Conservation (phyloP, 176 grass and related monocot genomes). For the Zoysia japonica region DNA sequence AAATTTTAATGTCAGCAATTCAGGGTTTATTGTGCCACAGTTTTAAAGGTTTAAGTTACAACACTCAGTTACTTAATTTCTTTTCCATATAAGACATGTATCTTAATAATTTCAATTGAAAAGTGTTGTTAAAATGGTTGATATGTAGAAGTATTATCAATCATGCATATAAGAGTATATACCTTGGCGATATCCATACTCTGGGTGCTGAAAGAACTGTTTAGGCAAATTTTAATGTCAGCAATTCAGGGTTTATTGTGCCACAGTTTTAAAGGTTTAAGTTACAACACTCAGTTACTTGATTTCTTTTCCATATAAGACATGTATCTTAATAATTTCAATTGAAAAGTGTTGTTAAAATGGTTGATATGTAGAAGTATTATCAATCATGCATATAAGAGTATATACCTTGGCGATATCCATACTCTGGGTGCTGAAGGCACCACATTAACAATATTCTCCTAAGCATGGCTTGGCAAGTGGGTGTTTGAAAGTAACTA, state of each 20-base stretch:
- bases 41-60: background rate
- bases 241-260: background rate
- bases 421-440: constrained; percentile 81
- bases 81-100: constrained; percentile 19
- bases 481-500: constrained; percentile 81
- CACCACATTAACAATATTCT: constrained; percentile 92
- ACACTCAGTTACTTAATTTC: background rate
- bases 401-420: constrained; percentile 83
- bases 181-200: no score
- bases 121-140: no score
- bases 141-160: no score
- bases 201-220: background rate
- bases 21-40: background rate
- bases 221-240: constrained; percentile 22
- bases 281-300: background rate
- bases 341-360: background rate
- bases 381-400: background rate
- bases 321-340: constrained; percentile 5
- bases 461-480: constrained; percentile 79
- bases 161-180: no score
- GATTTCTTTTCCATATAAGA: constrained; percentile 11
- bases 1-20: constrained; percentile 17
- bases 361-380: background rate
- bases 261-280: constrained; percentile 9
- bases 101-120: constrained; percentile 4